Base-by-base conservation (phyloP, 352 stramenopile species). In the Achlya hypogyna region DNA sequence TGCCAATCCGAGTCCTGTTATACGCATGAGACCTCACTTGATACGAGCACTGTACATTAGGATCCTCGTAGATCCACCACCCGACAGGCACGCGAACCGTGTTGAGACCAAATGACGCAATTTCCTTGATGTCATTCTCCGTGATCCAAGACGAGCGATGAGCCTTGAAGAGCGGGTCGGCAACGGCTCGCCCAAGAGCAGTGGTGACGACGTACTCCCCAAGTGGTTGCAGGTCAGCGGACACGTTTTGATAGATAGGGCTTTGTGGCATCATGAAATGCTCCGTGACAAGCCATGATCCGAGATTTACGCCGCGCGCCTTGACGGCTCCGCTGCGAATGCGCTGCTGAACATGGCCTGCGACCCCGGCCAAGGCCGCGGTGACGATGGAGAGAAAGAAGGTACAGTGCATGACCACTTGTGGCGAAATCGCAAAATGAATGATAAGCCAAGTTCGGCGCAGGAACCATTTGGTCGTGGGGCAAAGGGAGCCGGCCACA, bases 121-220 rank as follows among this genome's bases (percentile, higher is more conserved):
- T 79, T 53, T 85, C 75, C 12, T 66, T 62, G 28, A 96, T 78
- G 71, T 96, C 87, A 9, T 66, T 53, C 63, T 87, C 77, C 1
- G 73, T 87, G 60, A 96, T 86, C 77, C 88, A 96, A 51, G 78
- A 78, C 18, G 81, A 74, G 16, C 78, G 88, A 65, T 96, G 87
- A 49, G 76, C 62, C n/a, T 83, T 76, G 53, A 96, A 82, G 23
- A 82, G 83, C 27, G 69, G n/a, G 58, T 86, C 78, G n/a, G 75
- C 79, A 5, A 76, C 65, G 0, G 71, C 72, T 38, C 84, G 78
- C 2, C 79, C 79, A 14, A 88, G 54, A 45, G 68, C 70, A 69
- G 64, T 45, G 78, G 86, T 88, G n/a, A 71, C 77, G 49, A 69
- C 72, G 63, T 78, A 79, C 69, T 88, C 79, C 51, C 79, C 79